Percentiles rank a stretch among this genome's conserved stretches.
These are phyloP conservation scores for Rosa persica DNA, from an alignment of 306 rosid genomes.

Conservation along the genomic window DNA sequence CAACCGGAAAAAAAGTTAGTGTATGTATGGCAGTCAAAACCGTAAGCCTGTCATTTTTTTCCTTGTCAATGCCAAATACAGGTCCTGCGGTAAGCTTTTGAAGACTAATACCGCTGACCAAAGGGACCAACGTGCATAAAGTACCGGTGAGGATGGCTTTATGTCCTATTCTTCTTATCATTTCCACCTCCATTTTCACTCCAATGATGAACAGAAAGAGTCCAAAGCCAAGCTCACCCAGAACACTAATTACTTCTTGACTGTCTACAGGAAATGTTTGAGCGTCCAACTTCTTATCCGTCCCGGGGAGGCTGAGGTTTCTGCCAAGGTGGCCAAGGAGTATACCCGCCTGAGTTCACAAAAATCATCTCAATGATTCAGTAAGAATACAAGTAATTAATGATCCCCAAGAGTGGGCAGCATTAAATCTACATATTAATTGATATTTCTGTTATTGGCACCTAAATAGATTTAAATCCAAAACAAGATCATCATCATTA, in stretches of 20 bases:
- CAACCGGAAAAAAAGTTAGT: constrained; percentile 32
- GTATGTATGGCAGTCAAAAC: constrained; percentile 5
- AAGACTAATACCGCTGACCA: not conserved
- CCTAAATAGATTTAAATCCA: too few species aligned
- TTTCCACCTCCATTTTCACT: constrained; percentile 45
- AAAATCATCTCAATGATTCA: too few species aligned
- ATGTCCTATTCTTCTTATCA: constrained; percentile 45
- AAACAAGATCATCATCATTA: too few species aligned
- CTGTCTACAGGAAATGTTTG: constrained; percentile 32
- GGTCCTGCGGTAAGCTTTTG: too few species aligned
- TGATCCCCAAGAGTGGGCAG: too few species aligned
- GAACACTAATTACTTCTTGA: constrained; percentile 35
- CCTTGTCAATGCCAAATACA: not conserved
- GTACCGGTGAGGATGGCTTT: constrained; percentile 30
- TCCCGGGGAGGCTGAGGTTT: not conserved
- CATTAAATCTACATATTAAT: too few species aligned
- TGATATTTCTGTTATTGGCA: too few species aligned
- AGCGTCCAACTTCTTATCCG: not conserved
- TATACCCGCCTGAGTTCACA: constrained; percentile 38
- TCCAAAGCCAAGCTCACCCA: constrained; percentile 36
- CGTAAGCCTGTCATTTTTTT: not conserved
- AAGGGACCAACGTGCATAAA: not conserved
- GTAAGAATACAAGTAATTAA: too few species aligned
- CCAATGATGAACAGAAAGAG: constrained; percentile 39
- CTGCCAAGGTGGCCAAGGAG: constrained; percentile 20